These are phyloP conservation scores for Phoma sp. DNA, from an alignment of 2,329 filamentous ascomycete species.

Conservation along the genomic window DNA sequence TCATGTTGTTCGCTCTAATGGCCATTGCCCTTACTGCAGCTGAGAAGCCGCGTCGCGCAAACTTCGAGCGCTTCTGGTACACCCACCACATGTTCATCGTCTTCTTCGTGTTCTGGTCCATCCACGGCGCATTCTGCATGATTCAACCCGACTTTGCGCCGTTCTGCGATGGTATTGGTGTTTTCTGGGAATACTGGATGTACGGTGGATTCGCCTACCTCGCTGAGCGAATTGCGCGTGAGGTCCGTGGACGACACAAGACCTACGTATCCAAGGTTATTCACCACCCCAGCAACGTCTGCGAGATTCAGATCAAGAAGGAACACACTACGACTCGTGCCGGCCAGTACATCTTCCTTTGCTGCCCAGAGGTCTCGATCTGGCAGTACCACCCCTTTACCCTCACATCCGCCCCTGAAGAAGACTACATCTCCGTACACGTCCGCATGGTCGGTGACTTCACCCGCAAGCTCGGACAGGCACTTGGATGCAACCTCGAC, in stretches of 20 bases:
- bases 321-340: slow-evolving; percentile 81
- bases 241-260: slow-evolving; percentile 80
- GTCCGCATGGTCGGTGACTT: slow-evolving; percentile 85
- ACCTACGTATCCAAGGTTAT: slow-evolving; percentile 89
- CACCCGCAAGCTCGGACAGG: slow-evolving; percentile 72
- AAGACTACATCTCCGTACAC: slow-evolving; percentile 89
- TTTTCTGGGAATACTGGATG: slow-evolving; percentile 92
- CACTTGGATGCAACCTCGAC: slow-evolving; percentile 78
- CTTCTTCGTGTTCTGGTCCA: slow-evolving; percentile 91
- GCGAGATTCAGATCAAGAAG: slow-evolving; percentile 92
- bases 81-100: slow-evolving; percentile 87
- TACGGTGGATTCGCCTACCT: slow-evolving; percentile 83
- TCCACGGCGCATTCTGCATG: slow-evolving; percentile 90
- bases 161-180: slow-evolving; percentile 77
- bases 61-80: slow-evolving; percentile 92
- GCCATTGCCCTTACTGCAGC: slow-evolving; percentile 79
- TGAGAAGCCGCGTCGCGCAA: slow-evolving; percentile 78
- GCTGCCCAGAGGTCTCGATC: slow-evolving; percentile 83
- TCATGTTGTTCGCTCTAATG: slow-evolving; percentile 81
- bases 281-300: slow-evolving; percentile 87
- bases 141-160: slow-evolving; percentile 83
- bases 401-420: slow-evolving; percentile 84
- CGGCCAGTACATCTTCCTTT: slow-evolving; percentile 87
- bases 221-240: slow-evolving; percentile 78
- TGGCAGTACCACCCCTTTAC: slow-evolving; percentile 93